These are phyloP conservation scores for Diaporthe ampelina DNA, from an alignment of 2,329 filamentous ascomycete genomes.

Conservation along the genomic window DNA sequence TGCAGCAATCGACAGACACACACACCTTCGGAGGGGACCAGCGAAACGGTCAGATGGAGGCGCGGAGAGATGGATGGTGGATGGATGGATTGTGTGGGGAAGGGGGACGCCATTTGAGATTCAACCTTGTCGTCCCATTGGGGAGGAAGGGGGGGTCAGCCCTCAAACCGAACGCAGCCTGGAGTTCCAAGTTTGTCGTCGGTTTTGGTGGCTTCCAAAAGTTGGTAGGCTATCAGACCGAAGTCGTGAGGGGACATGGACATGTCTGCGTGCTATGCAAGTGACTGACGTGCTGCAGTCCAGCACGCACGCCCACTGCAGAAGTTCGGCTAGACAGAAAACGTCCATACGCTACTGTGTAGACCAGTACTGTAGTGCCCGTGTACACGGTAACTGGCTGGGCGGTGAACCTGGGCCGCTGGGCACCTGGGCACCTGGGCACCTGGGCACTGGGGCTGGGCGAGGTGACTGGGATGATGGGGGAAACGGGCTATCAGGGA, in stretches of 20 bases:
- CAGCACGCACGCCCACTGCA: conserved; percentile 1
- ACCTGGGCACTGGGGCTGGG: not conserved
- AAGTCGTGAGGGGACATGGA: conserved; percentile 21
- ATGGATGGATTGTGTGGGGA: not conserved
- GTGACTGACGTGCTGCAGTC: conserved; percentile 29
- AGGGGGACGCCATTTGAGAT: conserved; percentile 21
- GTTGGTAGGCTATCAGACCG: conserved; percentile 24
- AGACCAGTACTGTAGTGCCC: not conserved
- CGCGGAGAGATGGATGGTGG: not conserved
- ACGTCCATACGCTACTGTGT: not conserved
- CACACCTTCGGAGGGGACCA: not conserved
- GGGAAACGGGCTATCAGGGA: not conserved
- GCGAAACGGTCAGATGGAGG: conserved; percentile 16
- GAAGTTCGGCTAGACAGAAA: not conserved
- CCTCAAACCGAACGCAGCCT: conserved; percentile 24
- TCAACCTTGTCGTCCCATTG: conserved; percentile 11
- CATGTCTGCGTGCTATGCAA: conserved; percentile 15
- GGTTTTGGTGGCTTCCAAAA: not conserved
- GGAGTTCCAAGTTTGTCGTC: conserved; percentile 5
- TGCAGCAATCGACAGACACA: not conserved
- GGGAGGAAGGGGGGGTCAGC: not conserved
- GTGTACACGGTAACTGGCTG: not conserved
- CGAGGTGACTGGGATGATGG: not conserved
- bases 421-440: conserved; percentile 21
- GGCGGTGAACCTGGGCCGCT: conserved; percentile 20